These are phyloP conservation scores for Termitomyces bulborhizus DNA, from an alignment of 768 basidiomycete species.

Conservation along the genomic window DNA sequence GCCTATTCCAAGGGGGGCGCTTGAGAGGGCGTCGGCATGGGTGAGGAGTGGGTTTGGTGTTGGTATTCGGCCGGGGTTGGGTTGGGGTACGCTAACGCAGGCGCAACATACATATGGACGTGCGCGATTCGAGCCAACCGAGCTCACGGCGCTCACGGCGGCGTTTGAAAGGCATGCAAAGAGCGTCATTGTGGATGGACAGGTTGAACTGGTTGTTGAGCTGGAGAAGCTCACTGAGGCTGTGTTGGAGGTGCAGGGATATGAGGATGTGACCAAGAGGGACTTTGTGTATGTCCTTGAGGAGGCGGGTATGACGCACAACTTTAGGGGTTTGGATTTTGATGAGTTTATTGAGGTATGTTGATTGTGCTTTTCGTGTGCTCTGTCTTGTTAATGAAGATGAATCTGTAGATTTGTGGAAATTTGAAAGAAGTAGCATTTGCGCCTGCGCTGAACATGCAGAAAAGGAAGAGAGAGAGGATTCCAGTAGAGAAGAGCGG, in stretches of 20 bases:
- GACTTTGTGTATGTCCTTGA: constrained; percentile 56
- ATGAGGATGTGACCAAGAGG: constrained; percentile 34
- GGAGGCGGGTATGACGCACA: constrained; percentile 47
- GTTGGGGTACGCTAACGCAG: too few relatives aligned
- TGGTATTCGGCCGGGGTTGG: constrained; percentile 11
- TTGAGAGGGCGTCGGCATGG: constrained; percentile 25
- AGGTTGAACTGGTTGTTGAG: constrained; percentile 29
- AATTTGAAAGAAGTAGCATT: constrained; percentile 63
- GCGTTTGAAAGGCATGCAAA: constrained; percentile 31
- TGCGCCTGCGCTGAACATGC: constrained; percentile 23
- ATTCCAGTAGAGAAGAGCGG: constrained; percentile 37
- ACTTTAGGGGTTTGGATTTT: constrained; percentile 50
- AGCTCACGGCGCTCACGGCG: constrained; percentile 31
- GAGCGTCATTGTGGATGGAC: constrained; percentile 14
- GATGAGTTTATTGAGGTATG: constrained; percentile 85
- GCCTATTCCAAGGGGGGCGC: constrained; percentile 18
- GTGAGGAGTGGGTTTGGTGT: constrained; percentile 22
- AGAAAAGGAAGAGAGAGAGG: constrained; percentile 26
- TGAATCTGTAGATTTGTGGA: constrained; percentile 55
- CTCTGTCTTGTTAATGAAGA: constrained; percentile 5
- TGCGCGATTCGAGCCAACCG: constrained; percentile 39
- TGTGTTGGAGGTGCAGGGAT: constrained; percentile 45
- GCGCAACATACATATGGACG: constrained; percentile 22
- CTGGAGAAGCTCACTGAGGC: constrained; percentile 34
- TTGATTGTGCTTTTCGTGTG: constrained; percentile 8